A percentile compares a stretch with the other conserved stretches of the same genome.
Evolutionary conservation across 2,329 filamentous ascomycete genomes (phyloP).

Genomic region (Aspergillus uvarum): DNA sequence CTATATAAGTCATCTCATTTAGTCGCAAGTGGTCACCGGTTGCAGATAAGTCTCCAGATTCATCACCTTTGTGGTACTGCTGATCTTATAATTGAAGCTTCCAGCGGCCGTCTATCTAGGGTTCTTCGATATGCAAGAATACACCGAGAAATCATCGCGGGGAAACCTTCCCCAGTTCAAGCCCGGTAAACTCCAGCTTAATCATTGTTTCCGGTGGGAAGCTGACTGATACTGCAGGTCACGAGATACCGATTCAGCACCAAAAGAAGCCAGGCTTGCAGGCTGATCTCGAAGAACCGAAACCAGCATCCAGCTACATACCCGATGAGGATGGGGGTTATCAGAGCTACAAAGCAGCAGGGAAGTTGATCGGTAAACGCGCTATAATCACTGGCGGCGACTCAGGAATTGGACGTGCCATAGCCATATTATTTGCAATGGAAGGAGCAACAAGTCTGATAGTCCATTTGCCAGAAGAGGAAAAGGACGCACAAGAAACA

Average conservation of each 20-base stretch:
- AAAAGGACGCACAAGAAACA: slow-evolving; percentile 73
- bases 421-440: slow-evolving; percentile 75
- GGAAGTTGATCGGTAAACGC: slow-evolving; percentile 72
- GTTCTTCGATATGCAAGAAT: slow-evolving; percentile 13
- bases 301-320: slow-evolving; percentile 63
- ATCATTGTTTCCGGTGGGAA: background rate
- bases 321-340: slow-evolving; percentile 67
- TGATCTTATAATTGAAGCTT: background rate
- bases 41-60: no score
- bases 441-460: slow-evolving; percentile 76
- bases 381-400: slow-evolving; percentile 81
- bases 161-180: slow-evolving; percentile 35
- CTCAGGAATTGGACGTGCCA: slow-evolving; percentile 73
- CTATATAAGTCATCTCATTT: background rate
- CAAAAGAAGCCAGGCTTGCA: slow-evolving; percentile 56
- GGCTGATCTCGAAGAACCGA: slow-evolving; percentile 54
- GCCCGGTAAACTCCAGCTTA: slow-evolving; percentile 23
- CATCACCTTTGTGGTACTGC: no score
- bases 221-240: slow-evolving; percentile 36
- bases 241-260: slow-evolving; percentile 53
- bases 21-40: no score
- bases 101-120: background rate
- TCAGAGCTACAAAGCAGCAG: slow-evolving; percentile 70
- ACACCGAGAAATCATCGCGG: slow-evolving; percentile 15
- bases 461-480: slow-evolving; percentile 71